Conservation (phyloP, 331 rosid genomes). For the Quercus phellos region DNA sequence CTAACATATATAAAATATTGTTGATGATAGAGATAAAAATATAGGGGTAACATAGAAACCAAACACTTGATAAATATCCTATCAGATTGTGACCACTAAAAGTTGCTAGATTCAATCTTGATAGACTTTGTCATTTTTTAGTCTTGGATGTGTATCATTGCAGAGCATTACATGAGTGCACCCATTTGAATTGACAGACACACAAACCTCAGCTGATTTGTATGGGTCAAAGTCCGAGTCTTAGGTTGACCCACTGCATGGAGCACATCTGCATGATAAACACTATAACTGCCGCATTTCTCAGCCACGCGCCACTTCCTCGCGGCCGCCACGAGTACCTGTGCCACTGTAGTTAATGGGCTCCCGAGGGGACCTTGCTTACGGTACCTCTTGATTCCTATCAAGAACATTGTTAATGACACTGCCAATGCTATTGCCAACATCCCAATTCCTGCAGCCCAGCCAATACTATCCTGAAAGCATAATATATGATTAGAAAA, state of each 20-base stretch:
- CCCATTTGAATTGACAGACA: not conserved
- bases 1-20: too few relatives aligned
- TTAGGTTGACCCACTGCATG: not conserved
- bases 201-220: slow-evolving; percentile 31
- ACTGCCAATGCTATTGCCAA: slow-evolving; percentile 30
- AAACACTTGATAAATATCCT: too few relatives aligned
- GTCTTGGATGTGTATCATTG: too few relatives aligned
- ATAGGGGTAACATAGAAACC: too few relatives aligned
- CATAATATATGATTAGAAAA: too few relatives aligned
- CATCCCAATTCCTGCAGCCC: slow-evolving; percentile 36
- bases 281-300: slow-evolving; percentile 1
- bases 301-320: slow-evolving; percentile 36
- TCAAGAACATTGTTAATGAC: slow-evolving; percentile 27
- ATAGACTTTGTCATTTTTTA: too few relatives aligned
- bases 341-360: not conserved
- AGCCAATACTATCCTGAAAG: slow-evolving; percentile 45
- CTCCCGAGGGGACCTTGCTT: slow-evolving; percentile 33
- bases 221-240: not conserved
- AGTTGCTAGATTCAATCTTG: too few relatives aligned
- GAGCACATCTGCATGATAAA: slow-evolving; percentile 17
- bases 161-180: not conserved
- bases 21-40: too few relatives aligned
- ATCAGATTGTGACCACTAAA: too few relatives aligned
- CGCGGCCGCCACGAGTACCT: not conserved
- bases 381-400: slow-evolving; percentile 30